Base-by-base conservation (phyloP, 495 filamentous ascomycete species). In the Copromyces sp. region DNA sequence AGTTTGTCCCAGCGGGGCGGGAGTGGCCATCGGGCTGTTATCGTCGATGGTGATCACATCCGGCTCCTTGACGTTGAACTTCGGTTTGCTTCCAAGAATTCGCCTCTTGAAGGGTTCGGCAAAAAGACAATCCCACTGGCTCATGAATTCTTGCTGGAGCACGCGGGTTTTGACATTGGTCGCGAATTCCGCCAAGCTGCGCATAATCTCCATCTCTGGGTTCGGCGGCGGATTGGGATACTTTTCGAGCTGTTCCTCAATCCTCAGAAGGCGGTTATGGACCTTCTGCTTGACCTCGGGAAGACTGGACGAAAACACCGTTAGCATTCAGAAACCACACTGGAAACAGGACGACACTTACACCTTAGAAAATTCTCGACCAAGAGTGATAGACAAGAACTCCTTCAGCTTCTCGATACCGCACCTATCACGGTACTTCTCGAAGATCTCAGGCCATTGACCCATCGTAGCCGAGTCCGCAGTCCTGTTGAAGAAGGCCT, bases 281-380 rank as follows among this genome's bases (percentile, higher is more conserved):
- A 94, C 88, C 69, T 90, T 85, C 0, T 83, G 71, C 41, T 87
- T 87, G 32, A 93, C 89, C 0, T 82, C 78, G 0, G 91, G 91
- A 1, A 93, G 78, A 24, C 87, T 90, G 71, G 20, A 20, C 9
- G 24, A 68, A 29, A 40, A 40, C 42, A 73, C 44, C 74, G 72
- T 68, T 72, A 69, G 47, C 11, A 20, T n/a, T n/a, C 17, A 42
- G 41, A 42, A 39, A 17, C 68, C 37, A 65, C 6, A 6, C 3
- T 17, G 5, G 41, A 37, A 59, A 2, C 9, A 4, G 40, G 11
- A 29, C 24, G 14, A 9, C 4, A 76, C 80, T 77, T 78, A 87
- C 86, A 81, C 84, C 39, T 80, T 83, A 5, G 84, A 77, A n/a
- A 92, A 91, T 53, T 90, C 85, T 2, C 83, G 78, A 3, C 86